These are phyloP conservation scores for Omphalotus guepiniiformis DNA, from an alignment of 768 basidiomycete genomes.

Conservation along the genomic window DNA sequence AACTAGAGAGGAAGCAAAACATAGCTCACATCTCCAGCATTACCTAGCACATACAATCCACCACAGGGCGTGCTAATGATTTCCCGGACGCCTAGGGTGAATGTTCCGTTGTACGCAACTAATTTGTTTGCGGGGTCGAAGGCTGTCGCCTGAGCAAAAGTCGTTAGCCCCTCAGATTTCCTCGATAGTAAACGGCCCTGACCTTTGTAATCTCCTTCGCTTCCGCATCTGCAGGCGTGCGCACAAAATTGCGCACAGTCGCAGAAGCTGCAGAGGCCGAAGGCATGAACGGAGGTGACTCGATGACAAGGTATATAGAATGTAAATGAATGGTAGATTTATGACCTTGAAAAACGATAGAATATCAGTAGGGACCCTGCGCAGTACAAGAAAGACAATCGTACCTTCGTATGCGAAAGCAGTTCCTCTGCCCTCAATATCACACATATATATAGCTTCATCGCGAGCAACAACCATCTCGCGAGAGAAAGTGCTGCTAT, in stretches of 20 bases:
- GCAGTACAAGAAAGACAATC: neutral
- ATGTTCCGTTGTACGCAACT: slow-evolving; percentile 77
- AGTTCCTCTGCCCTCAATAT: slow-evolving; percentile 73
- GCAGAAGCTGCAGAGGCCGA: slow-evolving; percentile 62
- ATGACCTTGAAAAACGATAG: slow-evolving; percentile 39
- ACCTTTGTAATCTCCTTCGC: slow-evolving; percentile 64
- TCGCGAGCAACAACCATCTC: slow-evolving; percentile 79
- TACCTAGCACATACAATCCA: slow-evolving; percentile 71
- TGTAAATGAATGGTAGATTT: slow-evolving; percentile 78
- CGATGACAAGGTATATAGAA: slow-evolving; percentile 83
- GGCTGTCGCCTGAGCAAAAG: slow-evolving; percentile 46
- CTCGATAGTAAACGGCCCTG: neutral
- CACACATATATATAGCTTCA: slow-evolving; percentile 88
- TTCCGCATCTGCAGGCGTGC: slow-evolving; percentile 39
- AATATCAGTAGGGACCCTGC: neutral
- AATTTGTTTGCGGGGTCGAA: slow-evolving; percentile 93
- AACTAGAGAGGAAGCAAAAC: slow-evolving; percentile 2
- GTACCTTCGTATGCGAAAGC: slow-evolving; percentile 94
- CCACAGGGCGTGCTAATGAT: slow-evolving; percentile 76
- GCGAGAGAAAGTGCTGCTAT: slow-evolving; percentile 53
- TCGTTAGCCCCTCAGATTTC: neutral
- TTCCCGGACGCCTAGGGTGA: slow-evolving; percentile 78
- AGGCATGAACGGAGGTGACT: slow-evolving; percentile 80
- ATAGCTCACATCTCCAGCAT: slow-evolving; percentile 67
- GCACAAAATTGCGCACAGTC: slow-evolving; percentile 71